Conservation (phyloP, 2,329 filamentous ascomycete species). For the Colletotrichum shisoi region DNA sequence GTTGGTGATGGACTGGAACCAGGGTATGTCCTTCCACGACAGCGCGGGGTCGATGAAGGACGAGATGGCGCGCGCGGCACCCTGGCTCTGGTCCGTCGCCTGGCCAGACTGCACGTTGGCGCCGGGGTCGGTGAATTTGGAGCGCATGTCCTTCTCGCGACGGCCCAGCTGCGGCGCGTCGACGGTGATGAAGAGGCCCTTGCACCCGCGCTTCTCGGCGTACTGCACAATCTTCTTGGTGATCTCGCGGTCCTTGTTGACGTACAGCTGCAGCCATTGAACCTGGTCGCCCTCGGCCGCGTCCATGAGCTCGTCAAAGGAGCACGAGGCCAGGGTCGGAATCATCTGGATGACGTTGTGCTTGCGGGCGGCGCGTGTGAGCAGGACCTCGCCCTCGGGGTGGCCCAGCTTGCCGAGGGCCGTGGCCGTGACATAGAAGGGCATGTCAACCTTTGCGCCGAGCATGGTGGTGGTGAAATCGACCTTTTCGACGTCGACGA, state of each 20-base stretch:
- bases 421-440: slow-evolving; percentile 96
- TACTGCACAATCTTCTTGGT: slow-evolving; percentile 90
- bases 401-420: slow-evolving; percentile 94
- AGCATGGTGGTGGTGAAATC: slow-evolving; percentile 94
- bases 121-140: slow-evolving; percentile 85
- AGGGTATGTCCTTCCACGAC: slow-evolving; percentile 91
- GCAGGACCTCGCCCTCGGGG: slow-evolving; percentile 89
- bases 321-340: slow-evolving; percentile 93
- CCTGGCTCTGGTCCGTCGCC: slow-evolving; percentile 84
- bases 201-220: slow-evolving; percentile 90
- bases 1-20: slow-evolving; percentile 87
- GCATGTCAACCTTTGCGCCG: slow-evolving; percentile 80
- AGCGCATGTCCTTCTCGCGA: slow-evolving; percentile 96
- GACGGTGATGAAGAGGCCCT: slow-evolving; percentile 96
- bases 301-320: slow-evolving; percentile 96
- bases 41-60: slow-evolving; percentile 96
- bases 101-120: slow-evolving; percentile 81
- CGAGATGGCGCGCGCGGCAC: slow-evolving; percentile 92
- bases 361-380: slow-evolving; percentile 82
- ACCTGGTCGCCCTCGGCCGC: slow-evolving; percentile 80
- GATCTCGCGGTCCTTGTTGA: slow-evolving; percentile 93
- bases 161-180: slow-evolving; percentile 95
- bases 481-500: slow-evolving; percentile 88
- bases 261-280: slow-evolving; percentile 97
- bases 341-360: slow-evolving; percentile 99